Evolutionary conservation across 129 eudicot genomes (phyloP), one percentile per base, ranked within the genome.

Genomic region (Centella asiatica): DNA sequence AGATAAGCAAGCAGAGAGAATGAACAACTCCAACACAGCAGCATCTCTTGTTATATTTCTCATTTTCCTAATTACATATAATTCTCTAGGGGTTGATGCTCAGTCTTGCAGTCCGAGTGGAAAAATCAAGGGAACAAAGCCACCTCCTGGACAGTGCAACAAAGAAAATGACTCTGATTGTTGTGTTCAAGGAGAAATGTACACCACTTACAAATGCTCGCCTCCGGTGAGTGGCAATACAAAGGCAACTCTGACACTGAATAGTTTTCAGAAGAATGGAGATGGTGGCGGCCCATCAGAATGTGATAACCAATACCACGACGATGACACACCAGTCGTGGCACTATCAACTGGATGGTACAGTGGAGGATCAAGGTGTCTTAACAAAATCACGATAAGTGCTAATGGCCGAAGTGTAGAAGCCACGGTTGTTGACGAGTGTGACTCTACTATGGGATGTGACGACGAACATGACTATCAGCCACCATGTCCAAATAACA

Each of bases 381-480:
- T 69, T 56, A 72, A 80, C 60, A 45, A 36, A 55, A 69, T 80
- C 45, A 69, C 72, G 0, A 65, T 80, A 0, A 74, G 59, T 37
- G 84, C 70, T 2, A 70, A 78, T 17, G 74, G n/a, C n/a, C n/a
- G n/a, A n/a, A n/a, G 77, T 14, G 74, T 61, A 29, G 64, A 65
- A 40, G 84, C 84, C n/a, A 69, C 51, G 79, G 83, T 78, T 33
- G 83, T 78, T 27, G 83, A 74, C 36, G 83, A 72, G 64, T 78
- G 83, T 22, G 83, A 78, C 72, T 78, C 83, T 33, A 78, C 76
- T 23, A 69, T 69, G 76, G 80, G 83, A 42, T 78, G 83, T 31
- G 83, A 78, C 39, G 52, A 6, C n/a, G n/a, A n/a, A n/a, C n/a
- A n/a, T n/a, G n/a, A n/a, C n/a, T n/a, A n/a, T n/a, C n/a, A n/a